Conservation (phyloP, 2,329 filamentous ascomycete genomes). For the Hypomyces rosellus region DNA sequence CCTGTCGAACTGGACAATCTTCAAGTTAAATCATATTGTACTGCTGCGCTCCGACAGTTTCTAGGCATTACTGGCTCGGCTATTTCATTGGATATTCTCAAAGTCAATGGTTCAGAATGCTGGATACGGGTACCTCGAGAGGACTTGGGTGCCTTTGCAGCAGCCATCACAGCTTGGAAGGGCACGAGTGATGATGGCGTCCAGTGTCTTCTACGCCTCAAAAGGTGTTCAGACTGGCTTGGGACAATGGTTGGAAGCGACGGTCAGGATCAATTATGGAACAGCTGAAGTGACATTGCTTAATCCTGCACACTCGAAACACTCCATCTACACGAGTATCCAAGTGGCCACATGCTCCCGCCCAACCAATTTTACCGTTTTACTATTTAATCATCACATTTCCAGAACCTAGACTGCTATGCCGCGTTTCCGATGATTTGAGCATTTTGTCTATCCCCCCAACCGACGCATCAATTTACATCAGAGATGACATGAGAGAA, state of each 20-base stretch:
- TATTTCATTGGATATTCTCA: constrained; percentile 65
- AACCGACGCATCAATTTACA: constrained; percentile 39
- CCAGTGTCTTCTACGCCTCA: constrained; percentile 48
- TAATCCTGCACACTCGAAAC: constrained; percentile 6
- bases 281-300: constrained; percentile 24
- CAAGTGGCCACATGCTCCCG: constrained; percentile 1
- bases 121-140: constrained; percentile 60
- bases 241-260: constrained; percentile 49
- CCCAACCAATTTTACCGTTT: background rate
- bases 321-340: constrained; percentile 9
- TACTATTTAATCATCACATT: background rate
- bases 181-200: constrained; percentile 37
- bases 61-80: constrained; percentile 62
- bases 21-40: constrained; percentile 57
- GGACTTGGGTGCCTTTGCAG: constrained; percentile 55
- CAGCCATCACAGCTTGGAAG: constrained; percentile 60
- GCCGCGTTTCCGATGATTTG: constrained; percentile 11
- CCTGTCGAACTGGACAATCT: constrained; percentile 49
- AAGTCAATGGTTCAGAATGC: constrained; percentile 46
- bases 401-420: background rate
- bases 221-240: constrained; percentile 58
- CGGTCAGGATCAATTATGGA: constrained; percentile 41
- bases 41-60: constrained; percentile 58
- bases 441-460: background rate
- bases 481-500: constrained; percentile 71